phyloP scores from a whole-genome alignment of 164 flowering plant species.

The Aristolochia contorta region DNA sequence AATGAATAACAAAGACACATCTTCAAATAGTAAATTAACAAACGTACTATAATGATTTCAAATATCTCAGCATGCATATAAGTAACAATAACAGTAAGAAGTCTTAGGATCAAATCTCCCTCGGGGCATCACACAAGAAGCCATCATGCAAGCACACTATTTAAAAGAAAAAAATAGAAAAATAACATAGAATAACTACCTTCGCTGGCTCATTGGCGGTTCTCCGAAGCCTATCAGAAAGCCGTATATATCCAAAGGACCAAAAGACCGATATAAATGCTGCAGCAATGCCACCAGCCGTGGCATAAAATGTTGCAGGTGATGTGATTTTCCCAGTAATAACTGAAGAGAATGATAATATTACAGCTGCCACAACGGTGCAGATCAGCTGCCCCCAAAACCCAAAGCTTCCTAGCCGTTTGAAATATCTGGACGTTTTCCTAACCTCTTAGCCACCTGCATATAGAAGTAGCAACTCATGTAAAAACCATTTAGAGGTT shows the following conservation, averaged over 20 bases:
- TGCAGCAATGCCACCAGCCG: slow-evolving; percentile 84
- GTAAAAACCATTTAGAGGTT: background rate
- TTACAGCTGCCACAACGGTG: slow-evolving; percentile 80
- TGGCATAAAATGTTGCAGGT: slow-evolving; percentile 80
- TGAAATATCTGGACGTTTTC: slow-evolving; percentile 77
- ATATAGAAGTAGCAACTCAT: slow-evolving; percentile 5
- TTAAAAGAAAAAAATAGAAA: no score
- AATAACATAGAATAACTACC: slow-evolving; percentile 29
- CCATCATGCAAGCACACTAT: no score
- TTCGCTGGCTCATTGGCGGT: slow-evolving; percentile 86
- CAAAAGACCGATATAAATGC: slow-evolving; percentile 89
- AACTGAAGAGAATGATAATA: slow-evolving; percentile 78
- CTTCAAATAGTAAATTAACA: no score
- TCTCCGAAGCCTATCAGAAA: slow-evolving; percentile 66
- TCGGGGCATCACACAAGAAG: no score
- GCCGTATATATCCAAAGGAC: slow-evolving; percentile 90
- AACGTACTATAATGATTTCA: no score
- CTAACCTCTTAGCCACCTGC: slow-evolving; percentile 87
- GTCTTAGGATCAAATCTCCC: no score
- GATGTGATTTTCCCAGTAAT: slow-evolving; percentile 74
- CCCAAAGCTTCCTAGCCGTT: slow-evolving; percentile 78
- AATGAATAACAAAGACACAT: no score
- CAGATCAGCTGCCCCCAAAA: slow-evolving; percentile 95
- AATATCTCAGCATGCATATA: no score
- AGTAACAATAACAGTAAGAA: no score